Base-by-base conservation (phyloP, 177 flowering plant species). In the Vitis hybrid region DNA sequence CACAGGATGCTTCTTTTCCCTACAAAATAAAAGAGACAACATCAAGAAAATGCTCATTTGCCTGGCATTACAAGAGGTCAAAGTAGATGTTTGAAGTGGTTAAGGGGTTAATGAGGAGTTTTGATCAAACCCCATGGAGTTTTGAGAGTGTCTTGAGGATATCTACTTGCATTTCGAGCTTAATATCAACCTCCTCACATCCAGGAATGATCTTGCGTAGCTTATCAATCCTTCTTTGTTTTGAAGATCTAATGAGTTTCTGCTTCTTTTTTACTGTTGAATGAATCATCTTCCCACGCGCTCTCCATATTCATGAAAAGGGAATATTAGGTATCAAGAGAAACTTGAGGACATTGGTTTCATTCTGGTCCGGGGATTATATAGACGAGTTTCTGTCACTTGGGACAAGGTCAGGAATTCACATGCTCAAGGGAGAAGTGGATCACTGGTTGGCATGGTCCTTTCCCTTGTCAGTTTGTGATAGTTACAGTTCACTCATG, bases 171-270 rank as follows among this genome's bases (percentile, higher is more conserved):
- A 19, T 13, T 35, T 71, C 46, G 14, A 75, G 68, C n/a, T 18
- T 32, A 2, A 65, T 6, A 17, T 71, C 78, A 15, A 21, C 74
- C 52, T 56, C 57, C 56, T 62, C 52, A 30, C 74, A 66, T 1
- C 68, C 65, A 1, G 74, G 78, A 50, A 75, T 56, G 14, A 71
- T 67, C 51, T 48, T 62, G 30, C 75, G 63, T 2, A 75, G 65
- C 24, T 27, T 21, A 49, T 13, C 6, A 2, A 75, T 58, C 50
- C 62, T 67, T 32, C 69, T 71, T 13, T 67, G 59, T 11, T 18
- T 48, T 11, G 56, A 62, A 60, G 30, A n/a, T 18, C 17, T 30
- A 2, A 14, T 48, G 18, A 50, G 56, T 52, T 48, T 73, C 52
- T 27, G 58, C 67, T 52, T 68, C 72, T 69, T 74, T 14, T 56